A percentile compares a stretch with the other conserved stretches of the same genome.
phyloP scores from a whole-genome alignment of 371 early-diverging fungal species.

The Funneliformis caledonium region DNA sequence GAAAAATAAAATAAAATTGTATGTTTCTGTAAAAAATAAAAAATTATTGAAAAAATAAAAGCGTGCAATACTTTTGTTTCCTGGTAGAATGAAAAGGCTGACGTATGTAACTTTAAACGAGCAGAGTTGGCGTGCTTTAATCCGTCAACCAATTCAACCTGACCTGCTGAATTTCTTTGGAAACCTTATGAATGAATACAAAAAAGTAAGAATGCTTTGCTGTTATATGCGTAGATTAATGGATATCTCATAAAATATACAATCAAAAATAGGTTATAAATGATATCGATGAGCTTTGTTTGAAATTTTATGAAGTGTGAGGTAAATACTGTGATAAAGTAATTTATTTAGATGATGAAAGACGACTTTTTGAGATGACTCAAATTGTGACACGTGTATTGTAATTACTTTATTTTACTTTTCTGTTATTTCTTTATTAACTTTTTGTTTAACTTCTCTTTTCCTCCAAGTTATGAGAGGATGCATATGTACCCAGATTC shows the following conservation, averaged over 20 bases:
- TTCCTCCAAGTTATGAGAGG: slow-evolving; percentile 19
- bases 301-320: background rate
- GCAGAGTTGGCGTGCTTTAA: background rate
- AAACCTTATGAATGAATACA: too few relatives aligned
- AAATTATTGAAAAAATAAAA: too few relatives aligned
- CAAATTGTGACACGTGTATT: background rate
- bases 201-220: too few relatives aligned
- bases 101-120: too few relatives aligned
- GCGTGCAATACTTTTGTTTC: too few relatives aligned
- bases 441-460: too few relatives aligned
- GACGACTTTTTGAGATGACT: background rate
- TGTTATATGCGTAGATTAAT: background rate
- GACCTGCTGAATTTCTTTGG: background rate
- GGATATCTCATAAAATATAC: background rate
- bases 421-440: background rate
- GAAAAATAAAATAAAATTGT: too few relatives aligned
- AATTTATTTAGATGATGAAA: background rate
- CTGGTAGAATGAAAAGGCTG: too few relatives aligned
- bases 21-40: too few relatives aligned
- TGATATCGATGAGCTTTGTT: background rate
- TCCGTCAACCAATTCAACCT: background rate
- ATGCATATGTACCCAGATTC: slow-evolving; percentile 10
- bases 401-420: background rate
- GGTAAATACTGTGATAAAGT: background rate
- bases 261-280: too few relatives aligned